A percentile compares a stretch with the other conserved stretches of the same genome.
These are phyloP conservation scores for Nyctanthes arbortristis DNA, from an alignment of 257 asterid species.

Conservation along the genomic window DNA sequence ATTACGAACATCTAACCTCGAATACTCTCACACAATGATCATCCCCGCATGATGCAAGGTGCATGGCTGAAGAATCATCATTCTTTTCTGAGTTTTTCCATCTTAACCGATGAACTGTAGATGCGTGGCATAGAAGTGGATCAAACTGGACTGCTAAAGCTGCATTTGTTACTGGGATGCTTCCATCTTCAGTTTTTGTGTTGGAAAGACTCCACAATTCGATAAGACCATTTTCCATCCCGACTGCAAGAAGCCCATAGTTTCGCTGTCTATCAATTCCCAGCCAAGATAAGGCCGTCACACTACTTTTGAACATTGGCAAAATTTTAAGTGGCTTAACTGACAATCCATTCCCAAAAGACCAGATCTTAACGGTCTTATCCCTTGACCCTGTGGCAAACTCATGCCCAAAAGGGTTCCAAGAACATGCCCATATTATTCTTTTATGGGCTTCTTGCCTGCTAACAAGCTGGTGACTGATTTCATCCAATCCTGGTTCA, in stretches of 20 bases:
- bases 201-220: slow-evolving; percentile 71
- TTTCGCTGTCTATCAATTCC: slow-evolving; percentile 51
- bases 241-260: slow-evolving; percentile 74
- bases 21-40: slow-evolving; percentile 90
- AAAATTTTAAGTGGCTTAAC: slow-evolving; percentile 59
- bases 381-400: slow-evolving; percentile 97
- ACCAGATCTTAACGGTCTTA: slow-evolving; percentile 87
- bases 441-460: slow-evolving; percentile 91
- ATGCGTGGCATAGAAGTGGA: slow-evolving; percentile 74
- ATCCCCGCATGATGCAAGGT: slow-evolving; percentile 90
- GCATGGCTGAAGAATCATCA: slow-evolving; percentile 40
- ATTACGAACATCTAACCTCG: slow-evolving; percentile 28
- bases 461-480: slow-evolving; percentile 48
- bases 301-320: slow-evolving; percentile 73
- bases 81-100: slow-evolving; percentile 56
- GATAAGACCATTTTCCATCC: slow-evolving; percentile 83
- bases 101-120: slow-evolving; percentile 65
- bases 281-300: slow-evolving; percentile 83
- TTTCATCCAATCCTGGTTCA: slow-evolving; percentile 55
- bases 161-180: slow-evolving; percentile 31
- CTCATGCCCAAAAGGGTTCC: slow-evolving; percentile 84
- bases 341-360: slow-evolving; percentile 48
- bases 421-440: slow-evolving; percentile 94
- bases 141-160: slow-evolving; percentile 55
- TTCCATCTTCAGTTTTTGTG: slow-evolving; percentile 21